These are phyloP conservation scores for Aspergillus biplanus DNA, from an alignment of 495 filamentous ascomycete genomes.

Conservation along the genomic window DNA sequence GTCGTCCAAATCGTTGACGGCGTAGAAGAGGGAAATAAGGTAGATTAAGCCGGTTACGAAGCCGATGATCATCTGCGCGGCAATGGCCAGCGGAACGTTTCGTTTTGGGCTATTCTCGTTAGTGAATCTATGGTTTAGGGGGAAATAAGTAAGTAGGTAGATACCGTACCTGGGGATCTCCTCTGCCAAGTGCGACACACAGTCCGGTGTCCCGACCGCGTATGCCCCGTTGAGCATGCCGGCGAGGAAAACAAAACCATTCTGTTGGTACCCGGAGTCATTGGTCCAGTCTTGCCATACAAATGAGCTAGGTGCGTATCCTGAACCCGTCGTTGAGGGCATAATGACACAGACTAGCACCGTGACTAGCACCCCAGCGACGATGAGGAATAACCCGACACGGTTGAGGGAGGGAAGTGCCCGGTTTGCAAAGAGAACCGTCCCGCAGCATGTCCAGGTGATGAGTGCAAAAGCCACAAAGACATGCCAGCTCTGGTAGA, in stretches of 20 bases:
- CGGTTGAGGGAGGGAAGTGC: slow-evolving; percentile 67
- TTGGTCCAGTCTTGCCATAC: slow-evolving; percentile 71
- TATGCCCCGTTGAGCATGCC: slow-evolving; percentile 91
- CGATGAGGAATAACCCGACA: slow-evolving; percentile 69
- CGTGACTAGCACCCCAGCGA: slow-evolving; percentile 70
- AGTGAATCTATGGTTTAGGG: background rate
- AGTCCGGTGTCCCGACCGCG: slow-evolving; percentile 78
- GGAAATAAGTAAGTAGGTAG: background rate
- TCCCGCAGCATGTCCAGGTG: slow-evolving; percentile 66
- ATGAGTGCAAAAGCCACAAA: slow-evolving; percentile 71
- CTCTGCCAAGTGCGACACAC: slow-evolving; percentile 78
- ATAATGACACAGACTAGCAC: slow-evolving; percentile 77
- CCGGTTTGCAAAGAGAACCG: slow-evolving; percentile 74
- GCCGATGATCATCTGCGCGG: slow-evolving; percentile 53
- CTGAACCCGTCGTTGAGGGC: slow-evolving; percentile 53
- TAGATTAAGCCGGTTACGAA: slow-evolving; percentile 54
- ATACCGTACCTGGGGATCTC: slow-evolving; percentile 69
- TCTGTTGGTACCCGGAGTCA: slow-evolving; percentile 62
- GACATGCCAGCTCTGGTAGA: slow-evolving; percentile 71
- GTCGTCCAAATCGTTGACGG: slow-evolving; percentile 44
- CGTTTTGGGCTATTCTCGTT: slow-evolving; percentile 37
- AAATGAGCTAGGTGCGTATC: slow-evolving; percentile 56
- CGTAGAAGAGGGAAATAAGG: slow-evolving; percentile 57
- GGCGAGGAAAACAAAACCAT: slow-evolving; percentile 76
- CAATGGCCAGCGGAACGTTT: slow-evolving; percentile 57